phyloP scores from a whole-genome alignment of 2,329 filamentous ascomycete species.

The Calonectria fujianensis region DNA sequence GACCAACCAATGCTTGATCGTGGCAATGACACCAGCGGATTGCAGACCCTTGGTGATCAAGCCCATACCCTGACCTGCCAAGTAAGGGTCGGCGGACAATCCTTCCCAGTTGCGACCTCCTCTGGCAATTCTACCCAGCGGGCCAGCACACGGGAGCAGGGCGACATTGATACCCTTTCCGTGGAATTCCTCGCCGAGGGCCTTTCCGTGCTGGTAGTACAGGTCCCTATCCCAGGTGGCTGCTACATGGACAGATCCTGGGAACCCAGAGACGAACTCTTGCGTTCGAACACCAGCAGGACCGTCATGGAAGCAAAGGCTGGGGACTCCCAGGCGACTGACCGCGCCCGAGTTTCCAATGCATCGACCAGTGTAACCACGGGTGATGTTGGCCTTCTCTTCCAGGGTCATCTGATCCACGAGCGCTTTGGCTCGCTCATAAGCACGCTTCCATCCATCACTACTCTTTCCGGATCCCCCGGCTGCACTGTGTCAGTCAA shows the following conservation, averaged over 20 bases:
- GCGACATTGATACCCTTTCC: constrained; percentile 86
- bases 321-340: not conserved
- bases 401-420: constrained; percentile 79
- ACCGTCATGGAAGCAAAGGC: constrained; percentile 14
- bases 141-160: constrained; percentile 71
- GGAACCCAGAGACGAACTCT: constrained; percentile 13
- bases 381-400: constrained; percentile 75
- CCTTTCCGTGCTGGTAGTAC: constrained; percentile 12
- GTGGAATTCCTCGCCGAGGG: not conserved
- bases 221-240: constrained; percentile 15
- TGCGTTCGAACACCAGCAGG: constrained; percentile 9
- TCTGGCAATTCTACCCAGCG: constrained; percentile 67
- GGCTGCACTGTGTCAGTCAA: not conserved
- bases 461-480: constrained; percentile 4
- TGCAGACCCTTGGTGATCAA: constrained; percentile 88
- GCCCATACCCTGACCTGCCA: constrained; percentile 83
- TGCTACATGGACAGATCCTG: constrained; percentile 8
- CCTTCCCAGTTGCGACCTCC: constrained; percentile 79
- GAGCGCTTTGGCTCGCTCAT: constrained; percentile 60
- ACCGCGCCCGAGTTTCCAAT: constrained; percentile 67
- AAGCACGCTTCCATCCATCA: constrained; percentile 22
- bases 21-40: constrained; percentile 87
- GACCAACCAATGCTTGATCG: constrained; percentile 84
- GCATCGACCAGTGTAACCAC: constrained; percentile 69
- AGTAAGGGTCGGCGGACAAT: constrained; percentile 82